Evolutionary conservation across 345 rosid species (phyloP).

Genomic region (Eucalyptus erythrocorys): DNA sequence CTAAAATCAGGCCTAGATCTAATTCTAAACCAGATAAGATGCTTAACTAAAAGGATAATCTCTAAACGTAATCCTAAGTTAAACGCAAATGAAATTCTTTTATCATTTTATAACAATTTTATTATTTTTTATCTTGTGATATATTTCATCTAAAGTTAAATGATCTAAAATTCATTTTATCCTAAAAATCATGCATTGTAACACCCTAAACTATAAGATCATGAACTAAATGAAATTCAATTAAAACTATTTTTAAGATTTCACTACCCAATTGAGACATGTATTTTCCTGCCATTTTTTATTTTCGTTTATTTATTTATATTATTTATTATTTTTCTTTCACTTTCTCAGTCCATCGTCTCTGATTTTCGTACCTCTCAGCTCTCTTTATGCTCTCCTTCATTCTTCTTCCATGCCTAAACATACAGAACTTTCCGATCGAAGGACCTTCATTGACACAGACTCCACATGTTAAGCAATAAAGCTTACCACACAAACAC

Average conservation of each 20-base stretch:
- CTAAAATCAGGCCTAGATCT: too few species aligned
- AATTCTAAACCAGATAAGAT: too few species aligned
- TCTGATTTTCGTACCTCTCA: neutral
- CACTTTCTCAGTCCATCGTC: neutral
- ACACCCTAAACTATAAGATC: neutral
- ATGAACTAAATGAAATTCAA: neutral
- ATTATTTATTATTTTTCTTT: neutral
- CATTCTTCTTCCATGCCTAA: too few species aligned
- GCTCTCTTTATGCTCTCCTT: neutral
- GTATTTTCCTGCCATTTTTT: neutral
- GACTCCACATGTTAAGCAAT: too few species aligned
- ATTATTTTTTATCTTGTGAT: neutral
- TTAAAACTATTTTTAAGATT: too few species aligned
- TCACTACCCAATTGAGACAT: neutral
- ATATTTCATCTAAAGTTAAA: neutral
- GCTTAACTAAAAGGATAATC: fast-evolving
- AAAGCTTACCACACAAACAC: too few species aligned
- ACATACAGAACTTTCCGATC: too few species aligned
- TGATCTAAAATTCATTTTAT: neutral
- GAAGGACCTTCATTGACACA: too few species aligned
- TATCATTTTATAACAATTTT: too few species aligned
- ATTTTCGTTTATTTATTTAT: too few species aligned
- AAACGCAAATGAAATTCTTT: too few species aligned
- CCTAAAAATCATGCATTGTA: neutral
- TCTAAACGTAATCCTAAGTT: too few species aligned